Evolutionary conservation across 306 rosid genomes (phyloP).

Genomic region (Benincasa hispida): DNA sequence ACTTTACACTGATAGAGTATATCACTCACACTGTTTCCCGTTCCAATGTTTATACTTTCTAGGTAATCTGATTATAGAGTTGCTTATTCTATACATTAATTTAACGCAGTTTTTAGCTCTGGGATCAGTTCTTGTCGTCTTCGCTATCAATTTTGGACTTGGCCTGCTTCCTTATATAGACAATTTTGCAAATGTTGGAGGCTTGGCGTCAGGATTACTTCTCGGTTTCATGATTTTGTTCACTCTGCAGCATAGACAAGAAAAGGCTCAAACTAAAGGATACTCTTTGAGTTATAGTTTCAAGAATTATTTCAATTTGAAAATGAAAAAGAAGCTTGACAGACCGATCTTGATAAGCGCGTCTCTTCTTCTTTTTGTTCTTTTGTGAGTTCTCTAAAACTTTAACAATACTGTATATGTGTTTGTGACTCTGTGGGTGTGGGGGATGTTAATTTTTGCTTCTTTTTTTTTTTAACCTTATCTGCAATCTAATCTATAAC

Average conservation of each 20-base stretch:
- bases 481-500: conserved; percentile 23
- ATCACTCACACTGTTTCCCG: conserved; percentile 9
- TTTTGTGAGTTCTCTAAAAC: conserved; percentile 40
- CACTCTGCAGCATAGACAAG: conserved; percentile 29
- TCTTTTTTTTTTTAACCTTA: conserved; percentile 13
- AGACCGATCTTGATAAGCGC: conserved; percentile 47
- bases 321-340: conserved; percentile 50
- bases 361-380: conserved; percentile 46
- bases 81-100: conserved; percentile 8
- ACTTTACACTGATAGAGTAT: conserved; percentile 53
- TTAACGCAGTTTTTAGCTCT: conserved; percentile 49
- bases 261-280: conserved; percentile 39
- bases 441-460: not conserved
- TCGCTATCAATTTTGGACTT: conserved; percentile 46
- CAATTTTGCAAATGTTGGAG: conserved; percentile 72
- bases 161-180: conserved; percentile 75
- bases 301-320: conserved; percentile 33
- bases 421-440: not conserved
- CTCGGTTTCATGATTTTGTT: conserved; percentile 58
- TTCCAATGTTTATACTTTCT: not conserved
- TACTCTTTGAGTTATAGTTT: conserved; percentile 26
- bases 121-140: conserved; percentile 34
- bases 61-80: conserved; percentile 3
- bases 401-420: not conserved
- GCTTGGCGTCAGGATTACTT: conserved; percentile 73